Evolutionary conservation across 192 early-diverging fungal genomes (phyloP), one percentile per base, ranked within the genome.

Genomic region (Podila verticillata): DNA sequence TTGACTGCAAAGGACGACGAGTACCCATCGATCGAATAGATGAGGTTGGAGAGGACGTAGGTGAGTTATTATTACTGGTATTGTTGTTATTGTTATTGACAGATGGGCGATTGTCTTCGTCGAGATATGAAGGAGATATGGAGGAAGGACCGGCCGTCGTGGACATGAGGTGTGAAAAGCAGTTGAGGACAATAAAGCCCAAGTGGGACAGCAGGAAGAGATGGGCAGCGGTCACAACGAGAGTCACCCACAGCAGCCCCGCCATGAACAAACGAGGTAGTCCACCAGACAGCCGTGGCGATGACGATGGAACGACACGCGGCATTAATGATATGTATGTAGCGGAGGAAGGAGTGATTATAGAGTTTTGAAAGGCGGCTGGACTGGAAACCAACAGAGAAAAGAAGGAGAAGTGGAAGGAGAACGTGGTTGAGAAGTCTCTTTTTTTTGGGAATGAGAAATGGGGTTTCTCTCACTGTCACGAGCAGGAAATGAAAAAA

Each of bases 191-290:
- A 29, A 72, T 57, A 48, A 80, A 80, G 31, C 77, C 77, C 39
- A 80, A 17, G 61, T 70, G 77, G 15, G 70, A 68, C 51, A 80
- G 61, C 2, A 80, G 36, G 29, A 80, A 71, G 22, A 80, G 65
- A 24, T 80, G 77, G 20, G 70, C 70, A 24, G 70, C 68, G 0
- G 77, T 72, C 35, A 80, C 39, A 1, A 80, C 69, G 0, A 80
- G 39, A 19, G 75, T 80, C 60, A 80, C 57, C 75, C 75, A 80
- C 3, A 80, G 61, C 19, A 72, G 19, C 5, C 69, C 65, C 7
- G 75, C 70, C 15, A 80, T 35, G 29, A 80, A 19, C n/a, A 80
- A 31, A n/a, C 75, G 75, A 48, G 75, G 75, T 31, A 80, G 65
- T 9, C 70, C 54, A 7, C 57, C 64, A 7, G 75, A 66, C 20